Percentiles rank a stretch among this genome's conserved stretches.
These are phyloP conservation scores for Termitomyces heimii DNA, from an alignment of 768 basidiomycete genomes.

Conservation along the genomic window DNA sequence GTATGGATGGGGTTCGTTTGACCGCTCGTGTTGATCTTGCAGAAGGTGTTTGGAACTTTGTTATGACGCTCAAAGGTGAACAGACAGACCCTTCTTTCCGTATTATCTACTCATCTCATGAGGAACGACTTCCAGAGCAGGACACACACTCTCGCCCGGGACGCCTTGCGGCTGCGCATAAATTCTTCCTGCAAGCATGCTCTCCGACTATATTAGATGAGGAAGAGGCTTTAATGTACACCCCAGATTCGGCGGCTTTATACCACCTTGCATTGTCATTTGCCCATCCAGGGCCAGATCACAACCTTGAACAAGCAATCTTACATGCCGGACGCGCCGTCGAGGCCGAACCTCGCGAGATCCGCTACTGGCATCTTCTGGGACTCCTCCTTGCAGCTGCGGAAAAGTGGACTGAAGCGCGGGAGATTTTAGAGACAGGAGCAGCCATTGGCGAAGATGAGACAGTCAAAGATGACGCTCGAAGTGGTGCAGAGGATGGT, in stretches of 20 bases:
- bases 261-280: slow-evolving; percentile 81
- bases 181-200: slow-evolving; percentile 39
- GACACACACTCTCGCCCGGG: slow-evolving; percentile 55
- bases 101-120: background rate
- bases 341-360: slow-evolving; percentile 53
- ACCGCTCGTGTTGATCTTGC: slow-evolving; percentile 57
- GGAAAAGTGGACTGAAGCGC: slow-evolving; percentile 77
- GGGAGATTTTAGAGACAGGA: slow-evolving; percentile 73
- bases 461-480: slow-evolving; percentile 13
- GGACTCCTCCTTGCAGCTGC: slow-evolving; percentile 74
- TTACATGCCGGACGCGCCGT: slow-evolving; percentile 65
- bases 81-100: slow-evolving; percentile 10
- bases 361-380: slow-evolving; percentile 88
- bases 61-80: slow-evolving; percentile 67
- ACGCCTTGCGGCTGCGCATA: slow-evolving; percentile 54
- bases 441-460: slow-evolving; percentile 38
- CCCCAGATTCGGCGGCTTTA: slow-evolving; percentile 51
- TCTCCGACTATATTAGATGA: background rate
- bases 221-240: slow-evolving; percentile 25
- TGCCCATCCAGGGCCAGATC: slow-evolving; percentile 54
- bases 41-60: slow-evolving; percentile 67
- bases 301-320: slow-evolving; percentile 65
- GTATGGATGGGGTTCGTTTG: slow-evolving; percentile 35
- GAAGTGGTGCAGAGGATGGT: slow-evolving; percentile 9
- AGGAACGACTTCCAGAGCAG: slow-evolving; percentile 39